Evolutionary conservation across 2,329 filamentous ascomycete genomes (phyloP), one percentile per base, ranked within the genome.

Genomic region (Colletotrichum sp.): DNA sequence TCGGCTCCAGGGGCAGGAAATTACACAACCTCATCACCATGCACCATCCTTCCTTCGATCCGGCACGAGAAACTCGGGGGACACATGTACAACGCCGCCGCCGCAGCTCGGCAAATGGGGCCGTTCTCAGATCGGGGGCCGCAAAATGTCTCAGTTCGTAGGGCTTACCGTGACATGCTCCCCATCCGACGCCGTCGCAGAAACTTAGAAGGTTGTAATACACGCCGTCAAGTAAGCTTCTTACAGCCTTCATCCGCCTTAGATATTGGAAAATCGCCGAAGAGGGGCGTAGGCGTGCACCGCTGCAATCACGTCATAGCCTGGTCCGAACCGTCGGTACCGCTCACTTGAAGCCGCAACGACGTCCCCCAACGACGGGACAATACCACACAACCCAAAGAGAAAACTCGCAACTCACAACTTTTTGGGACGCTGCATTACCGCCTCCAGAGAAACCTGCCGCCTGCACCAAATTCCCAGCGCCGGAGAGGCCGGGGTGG

Each of bases 301-400:
- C 39, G 60, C 68, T 55, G 68, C 68, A 43, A 64, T 74, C 60
- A 69, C 72, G 72, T 71, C 68, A 74, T 74, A 68, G 68, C 25
- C 60, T 27, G 72, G 68, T 74, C 72, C 72, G 52, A 34, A 71
- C 72, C 36, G 48, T 66, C 72, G 72, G 72, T 66, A 74, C 43
- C 43, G 66, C 66, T 28, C 22, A 22, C 43, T 22, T 10, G 30
- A 25, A 60, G 60, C 68, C 67, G 60, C 69, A 71, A 22, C 60
- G 32, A 56, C n/a, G 34, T 67, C 22, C 28, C 61, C 66, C 55
- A 52, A 48, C 43, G 16, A 4, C 10, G 43, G n/a, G 18, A 66
- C 28, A 34, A 58, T n/a, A 43, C 16, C 28, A 30, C 52, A 66
- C 60, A n/a, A 22, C 30, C 68, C 39, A 15, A 34, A 34, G 25